phyloP scores from a whole-genome alignment of 805 yeast genomes.

The Scheffersomyces coipomensis region DNA sequence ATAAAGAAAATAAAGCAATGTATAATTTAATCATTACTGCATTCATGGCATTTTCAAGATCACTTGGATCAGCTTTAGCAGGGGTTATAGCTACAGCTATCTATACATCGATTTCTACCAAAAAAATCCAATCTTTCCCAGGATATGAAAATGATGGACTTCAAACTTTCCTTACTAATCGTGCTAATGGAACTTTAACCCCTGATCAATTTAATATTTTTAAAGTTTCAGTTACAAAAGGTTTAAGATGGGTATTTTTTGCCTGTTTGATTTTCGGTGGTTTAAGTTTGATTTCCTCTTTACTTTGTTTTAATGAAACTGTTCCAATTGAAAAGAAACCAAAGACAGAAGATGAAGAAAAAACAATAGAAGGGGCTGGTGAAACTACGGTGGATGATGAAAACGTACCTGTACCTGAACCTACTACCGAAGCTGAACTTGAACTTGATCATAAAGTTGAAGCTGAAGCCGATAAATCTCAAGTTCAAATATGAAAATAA shows the following conservation, averaged over 20 bases:
- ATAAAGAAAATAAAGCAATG: conserved; percentile 31
- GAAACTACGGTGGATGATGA: too few species aligned
- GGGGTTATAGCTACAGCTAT: conserved; percentile 16
- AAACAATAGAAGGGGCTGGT: background rate
- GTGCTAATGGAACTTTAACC: background rate
- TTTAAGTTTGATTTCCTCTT: background rate
- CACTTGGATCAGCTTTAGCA: conserved; percentile 31
- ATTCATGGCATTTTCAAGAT: conserved; percentile 27
- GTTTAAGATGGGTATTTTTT: background rate
- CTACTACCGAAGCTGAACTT: background rate
- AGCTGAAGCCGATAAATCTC: background rate
- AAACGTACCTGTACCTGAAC: too few species aligned
- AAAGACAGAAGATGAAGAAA: background rate
- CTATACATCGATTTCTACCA: background rate
- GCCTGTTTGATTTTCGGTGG: background rate
- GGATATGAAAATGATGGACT: background rate
- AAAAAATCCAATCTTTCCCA: background rate
- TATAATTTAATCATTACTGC: conserved; percentile 31
- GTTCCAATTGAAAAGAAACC: background rate
- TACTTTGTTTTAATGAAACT: background rate
- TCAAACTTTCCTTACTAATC: background rate
- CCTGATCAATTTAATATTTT: background rate
- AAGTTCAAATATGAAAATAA: too few species aligned
- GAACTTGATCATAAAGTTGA: background rate
- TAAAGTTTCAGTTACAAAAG: background rate